A percentile compares a stretch with the other conserved stretches of the same genome.
Conservation (phyloP, 176 grass and related monocot genomes). For the Dactylis glomerata region DNA sequence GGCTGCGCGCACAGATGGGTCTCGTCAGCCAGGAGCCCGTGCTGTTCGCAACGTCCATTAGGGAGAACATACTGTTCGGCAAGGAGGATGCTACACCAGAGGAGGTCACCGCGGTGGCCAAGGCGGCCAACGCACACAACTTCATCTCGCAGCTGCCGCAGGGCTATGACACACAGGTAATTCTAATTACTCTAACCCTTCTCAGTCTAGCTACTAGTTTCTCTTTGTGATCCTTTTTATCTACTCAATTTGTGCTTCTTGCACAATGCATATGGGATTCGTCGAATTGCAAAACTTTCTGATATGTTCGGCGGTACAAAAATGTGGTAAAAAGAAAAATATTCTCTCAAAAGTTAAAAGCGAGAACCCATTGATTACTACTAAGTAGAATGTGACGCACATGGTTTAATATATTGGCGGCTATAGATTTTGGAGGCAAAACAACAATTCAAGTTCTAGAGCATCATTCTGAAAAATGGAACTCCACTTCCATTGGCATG, state of each 20-base stretch:
- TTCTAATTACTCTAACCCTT: neutral
- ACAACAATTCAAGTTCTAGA: neutral
- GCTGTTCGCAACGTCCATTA: slow-evolving; percentile 70
- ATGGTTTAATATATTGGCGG: no score
- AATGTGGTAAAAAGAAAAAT: neutral
- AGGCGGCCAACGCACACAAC: slow-evolving; percentile 79
- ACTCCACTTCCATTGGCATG: neutral
- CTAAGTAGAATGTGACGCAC: neutral
- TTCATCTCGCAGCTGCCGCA: slow-evolving; percentile 90
- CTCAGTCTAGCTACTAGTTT: no score
- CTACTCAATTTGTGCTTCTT: neutral
- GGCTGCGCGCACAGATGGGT: slow-evolving; percentile 88
- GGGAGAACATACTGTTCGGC: slow-evolving; percentile 81
- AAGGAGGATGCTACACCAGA: slow-evolving; percentile 72
- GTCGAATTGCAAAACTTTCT: neutral
- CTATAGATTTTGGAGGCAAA: neutral
- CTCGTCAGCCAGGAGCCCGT: slow-evolving; percentile 97
- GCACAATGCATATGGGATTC: neutral
- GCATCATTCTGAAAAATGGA: neutral
- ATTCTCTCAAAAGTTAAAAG: neutral
- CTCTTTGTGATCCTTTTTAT: neutral
- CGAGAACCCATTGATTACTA: neutral
- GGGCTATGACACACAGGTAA: slow-evolving; percentile 77
- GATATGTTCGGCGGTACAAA: neutral
- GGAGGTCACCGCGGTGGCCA: slow-evolving; percentile 47